Percentiles rank a stretch among this genome's conserved stretches.
phyloP scores from a whole-genome alignment of 495 filamentous ascomycete species.

The Tuber borchii region DNA sequence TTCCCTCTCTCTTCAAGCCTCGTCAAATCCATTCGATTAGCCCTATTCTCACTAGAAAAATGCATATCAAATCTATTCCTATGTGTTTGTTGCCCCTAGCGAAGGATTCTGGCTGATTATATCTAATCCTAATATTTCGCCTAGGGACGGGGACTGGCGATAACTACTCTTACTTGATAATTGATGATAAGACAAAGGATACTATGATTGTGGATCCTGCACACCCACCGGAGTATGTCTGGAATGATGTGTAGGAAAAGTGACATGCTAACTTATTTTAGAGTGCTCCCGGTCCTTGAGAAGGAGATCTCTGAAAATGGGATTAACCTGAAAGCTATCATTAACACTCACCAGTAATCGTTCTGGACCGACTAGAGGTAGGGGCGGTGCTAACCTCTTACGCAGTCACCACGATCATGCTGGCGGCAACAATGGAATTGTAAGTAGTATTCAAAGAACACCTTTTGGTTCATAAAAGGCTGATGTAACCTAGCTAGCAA shows the following conservation, averaged over 20 bases:
- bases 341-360: constrained; percentile 93
- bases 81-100: constrained; percentile 70
- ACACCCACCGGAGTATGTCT: constrained; percentile 75
- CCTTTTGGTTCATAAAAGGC: constrained; percentile 21
- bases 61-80: constrained; percentile 96
- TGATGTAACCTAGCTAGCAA: constrained; percentile 53
- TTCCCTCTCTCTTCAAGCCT: constrained; percentile 9
- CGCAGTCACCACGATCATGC: constrained; percentile 88
- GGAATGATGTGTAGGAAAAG: background rate
- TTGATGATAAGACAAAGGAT: constrained; percentile 80
- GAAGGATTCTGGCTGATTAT: background rate
- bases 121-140: constrained; percentile 13
- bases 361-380: background rate
- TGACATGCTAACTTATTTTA: constrained; percentile 39
- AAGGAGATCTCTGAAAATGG: constrained; percentile 60
- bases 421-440: constrained; percentile 65
- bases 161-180: constrained; percentile 95
- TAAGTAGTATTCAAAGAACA: background rate
- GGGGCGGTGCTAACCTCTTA: background rate
- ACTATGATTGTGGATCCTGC: constrained; percentile 96
- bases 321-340: constrained; percentile 79
- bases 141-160: constrained; percentile 81
- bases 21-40: background rate
- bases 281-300: constrained; percentile 74
- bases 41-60: constrained; percentile 47